Conservation (phyloP, 805 yeast species). For the Saccharomycopsis olivae region DNA sequence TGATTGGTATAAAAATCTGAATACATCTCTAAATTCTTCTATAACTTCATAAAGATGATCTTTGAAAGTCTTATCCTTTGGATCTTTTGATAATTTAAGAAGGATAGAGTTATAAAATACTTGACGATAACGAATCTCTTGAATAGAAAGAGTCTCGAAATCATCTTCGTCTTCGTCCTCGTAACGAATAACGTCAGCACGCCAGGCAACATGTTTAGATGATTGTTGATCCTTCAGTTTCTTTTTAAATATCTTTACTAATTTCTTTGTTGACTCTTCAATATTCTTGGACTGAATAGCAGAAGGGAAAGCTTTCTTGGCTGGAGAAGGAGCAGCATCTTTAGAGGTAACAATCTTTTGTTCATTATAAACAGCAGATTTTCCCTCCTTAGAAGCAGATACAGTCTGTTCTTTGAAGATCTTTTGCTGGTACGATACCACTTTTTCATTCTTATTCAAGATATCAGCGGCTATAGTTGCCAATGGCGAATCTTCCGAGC, state of each 20-base stretch:
- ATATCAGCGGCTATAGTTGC: background rate
- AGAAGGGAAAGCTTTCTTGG: slow-evolving; percentile 4
- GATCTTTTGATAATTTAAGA: slow-evolving; percentile 8
- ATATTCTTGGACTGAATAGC: slow-evolving; percentile 10
- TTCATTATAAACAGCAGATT: background rate
- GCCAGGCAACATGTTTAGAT: background rate
- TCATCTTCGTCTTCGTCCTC: slow-evolving; percentile 16
- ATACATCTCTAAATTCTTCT: slow-evolving; percentile 17
- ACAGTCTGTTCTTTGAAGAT: slow-evolving; percentile 9
- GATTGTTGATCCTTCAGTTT: slow-evolving; percentile 8
- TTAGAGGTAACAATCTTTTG: background rate
- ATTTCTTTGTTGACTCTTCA: slow-evolving; percentile 11
- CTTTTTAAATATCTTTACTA: slow-evolving; percentile 6
- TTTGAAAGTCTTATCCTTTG: slow-evolving; percentile 9
- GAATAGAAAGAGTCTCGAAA: slow-evolving; percentile 15
- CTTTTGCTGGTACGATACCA: slow-evolving; percentile 16
- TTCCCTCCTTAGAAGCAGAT: background rate
- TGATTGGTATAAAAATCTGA: slow-evolving; percentile 11
- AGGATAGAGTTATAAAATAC: slow-evolving; percentile 12
- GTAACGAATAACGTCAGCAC: slow-evolving; percentile 1
- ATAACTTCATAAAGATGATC: slow-evolving; percentile 15
- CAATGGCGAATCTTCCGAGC: background rate
- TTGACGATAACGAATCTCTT: slow-evolving; percentile 5
- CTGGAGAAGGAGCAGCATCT: background rate
- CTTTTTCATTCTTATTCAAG: slow-evolving; percentile 7